Base-by-base conservation (phyloP, 441 rosid genomes). In the Gossypium davidsonii region DNA sequence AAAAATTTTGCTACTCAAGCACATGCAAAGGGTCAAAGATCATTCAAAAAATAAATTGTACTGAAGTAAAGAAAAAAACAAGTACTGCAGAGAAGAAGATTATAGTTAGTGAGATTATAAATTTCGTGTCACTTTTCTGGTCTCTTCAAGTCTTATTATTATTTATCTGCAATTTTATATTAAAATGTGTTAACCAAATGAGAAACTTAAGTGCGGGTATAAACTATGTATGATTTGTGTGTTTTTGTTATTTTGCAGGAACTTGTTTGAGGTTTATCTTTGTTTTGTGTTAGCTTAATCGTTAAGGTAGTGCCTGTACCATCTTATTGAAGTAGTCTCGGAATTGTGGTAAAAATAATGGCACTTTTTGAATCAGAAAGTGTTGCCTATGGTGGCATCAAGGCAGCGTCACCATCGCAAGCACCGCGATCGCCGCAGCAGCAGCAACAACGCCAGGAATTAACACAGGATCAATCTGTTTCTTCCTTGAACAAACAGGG, bases 401-500 rank as follows among this genome's bases (percentile, higher is more conserved):
- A 62, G n/a, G 15, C 75, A 42, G 74, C 70, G 31, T 63, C 80
- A 3, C 63, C 73, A 3, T 18, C 34, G 46, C 70, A 56, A 21
- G 74, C 49, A 9, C 49, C 71, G 14, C 84, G 75, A 70, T 58
- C 71, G 58, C 12, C 37, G 26, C 26, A 25, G 0, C 66, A 73
- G 52, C 59, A 8, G 26, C 59, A 55, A 25, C 59, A 55, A 12
- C 59, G 59, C 9, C 81, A 78, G 56, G 84, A 77, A 67, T 67
- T 80, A 14, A 31, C 70, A 18, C 77, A 78, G 74, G 90, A 86
- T 46, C 73, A 74, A 52, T 74, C 70, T 31, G 61, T 55, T 51
- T 72, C 71, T 44, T 70, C 83, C 48, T 57, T 74, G n/a, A 71
- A 60, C 62, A 79, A 82, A 67, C 89, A 83, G 34, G 79, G 62